A percentile compares a stretch with the other conserved stretches of the same genome.
phyloP scores from a whole-genome alignment of 2,329 filamentous ascomycete genomes.

The Graphilbum sp. region DNA sequence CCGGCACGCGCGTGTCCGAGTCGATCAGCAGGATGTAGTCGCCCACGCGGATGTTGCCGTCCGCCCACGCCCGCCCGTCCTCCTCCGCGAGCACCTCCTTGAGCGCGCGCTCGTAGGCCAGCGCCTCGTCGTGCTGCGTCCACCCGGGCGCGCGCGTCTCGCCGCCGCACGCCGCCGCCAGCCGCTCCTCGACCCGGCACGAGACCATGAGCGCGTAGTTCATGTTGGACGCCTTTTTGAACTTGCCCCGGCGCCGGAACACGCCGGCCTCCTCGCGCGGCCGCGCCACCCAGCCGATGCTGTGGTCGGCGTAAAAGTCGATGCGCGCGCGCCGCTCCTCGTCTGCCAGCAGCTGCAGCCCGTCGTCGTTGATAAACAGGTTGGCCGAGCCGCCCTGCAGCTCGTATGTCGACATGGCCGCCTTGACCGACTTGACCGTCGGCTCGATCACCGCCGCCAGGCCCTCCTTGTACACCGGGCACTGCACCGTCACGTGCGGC shows the following conservation, averaged over 20 bases:
- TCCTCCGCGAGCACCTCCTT: constrained; percentile 50
- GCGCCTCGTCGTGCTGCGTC: constrained; percentile 52
- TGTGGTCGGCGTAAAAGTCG: constrained; percentile 52
- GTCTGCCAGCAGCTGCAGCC: constrained; percentile 49
- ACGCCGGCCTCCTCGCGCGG: constrained; percentile 47
- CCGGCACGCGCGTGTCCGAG: constrained; percentile 63
- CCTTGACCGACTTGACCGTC: constrained; percentile 62
- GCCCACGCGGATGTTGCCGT: constrained; percentile 71
- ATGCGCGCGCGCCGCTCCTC: constrained; percentile 46
- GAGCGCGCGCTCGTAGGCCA: constrained; percentile 48
- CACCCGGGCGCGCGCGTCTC: constrained; percentile 43
- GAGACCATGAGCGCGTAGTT: constrained; percentile 54
- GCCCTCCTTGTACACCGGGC: constrained; percentile 79
- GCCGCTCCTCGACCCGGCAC: constrained; percentile 54
- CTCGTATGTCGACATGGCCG: constrained; percentile 62
- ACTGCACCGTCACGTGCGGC: constrained; percentile 68
- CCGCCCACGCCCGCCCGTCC: constrained; percentile 59
- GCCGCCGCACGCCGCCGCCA: too few species aligned
- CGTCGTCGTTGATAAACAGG: constrained; percentile 63
- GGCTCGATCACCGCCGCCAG: constrained; percentile 58
- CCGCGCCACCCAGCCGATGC: constrained; percentile 53
- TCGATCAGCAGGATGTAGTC: constrained; percentile 71
- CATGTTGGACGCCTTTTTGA: constrained; percentile 60
- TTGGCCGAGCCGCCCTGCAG: constrained; percentile 64
- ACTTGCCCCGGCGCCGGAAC: constrained; percentile 47